phyloP scores from a whole-genome alignment of 805 yeast genomes.

The Myxozyma vanderwaltii region DNA sequence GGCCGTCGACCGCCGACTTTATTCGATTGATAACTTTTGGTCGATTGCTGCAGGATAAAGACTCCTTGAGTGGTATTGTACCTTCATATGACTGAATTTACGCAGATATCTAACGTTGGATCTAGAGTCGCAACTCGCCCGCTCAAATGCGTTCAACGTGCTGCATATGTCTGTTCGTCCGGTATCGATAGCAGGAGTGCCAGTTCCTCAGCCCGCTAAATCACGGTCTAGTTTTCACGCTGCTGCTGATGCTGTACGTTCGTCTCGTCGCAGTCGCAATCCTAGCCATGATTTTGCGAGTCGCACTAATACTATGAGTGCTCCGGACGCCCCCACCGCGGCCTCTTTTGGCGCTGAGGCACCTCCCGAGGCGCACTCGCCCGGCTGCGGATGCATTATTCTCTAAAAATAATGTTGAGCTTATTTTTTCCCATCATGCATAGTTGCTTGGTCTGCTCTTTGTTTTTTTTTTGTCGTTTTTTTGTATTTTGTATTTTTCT shows the following conservation, averaged over 20 bases:
- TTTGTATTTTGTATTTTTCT: too few relatives aligned
- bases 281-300: not conserved
- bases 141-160: conserved; percentile 25
- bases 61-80: conserved; percentile 14
- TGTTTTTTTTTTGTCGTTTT: not conserved
- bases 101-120: not conserved
- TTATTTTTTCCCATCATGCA: not conserved
- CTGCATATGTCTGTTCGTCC: conserved; percentile 32
- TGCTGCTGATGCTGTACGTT: conserved; percentile 8
- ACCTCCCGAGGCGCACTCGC: not conserved
- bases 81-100: not conserved
- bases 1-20: conserved; percentile 15
- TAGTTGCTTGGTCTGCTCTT: not conserved
- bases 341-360: not conserved
- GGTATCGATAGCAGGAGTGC: conserved; percentile 16
- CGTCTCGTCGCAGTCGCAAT: not conserved
- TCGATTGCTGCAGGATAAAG: conserved; percentile 22
- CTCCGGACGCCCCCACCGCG: not conserved
- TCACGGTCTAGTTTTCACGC: conserved; percentile 1
- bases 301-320: not conserved
- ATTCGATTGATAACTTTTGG: conserved; percentile 32
- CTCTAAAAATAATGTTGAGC: not conserved
- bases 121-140: conserved; percentile 18
- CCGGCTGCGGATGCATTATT: conserved; percentile 28
- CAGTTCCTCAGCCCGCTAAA: not conserved